Evolutionary conservation across 1,284 basidiomycete species (phyloP).

Genomic region (Papiliotrema flavescens): DNA sequence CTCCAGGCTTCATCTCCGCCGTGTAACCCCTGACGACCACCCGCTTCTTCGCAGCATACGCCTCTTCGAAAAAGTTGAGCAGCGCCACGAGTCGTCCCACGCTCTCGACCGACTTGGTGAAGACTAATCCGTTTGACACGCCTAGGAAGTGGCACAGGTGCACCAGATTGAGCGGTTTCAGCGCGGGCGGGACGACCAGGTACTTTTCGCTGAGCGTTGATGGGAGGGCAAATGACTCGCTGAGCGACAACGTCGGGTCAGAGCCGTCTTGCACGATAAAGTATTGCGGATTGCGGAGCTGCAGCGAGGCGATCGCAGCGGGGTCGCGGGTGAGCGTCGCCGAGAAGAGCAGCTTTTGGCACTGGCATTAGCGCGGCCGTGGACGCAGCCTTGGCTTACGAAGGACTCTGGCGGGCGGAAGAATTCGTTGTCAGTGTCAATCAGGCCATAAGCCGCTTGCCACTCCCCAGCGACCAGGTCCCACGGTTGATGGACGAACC

Average conservation of each 20-base stretch:
- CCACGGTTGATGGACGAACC: slow-evolving; percentile 25
- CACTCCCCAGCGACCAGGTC: slow-evolving; percentile 51
- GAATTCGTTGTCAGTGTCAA: slow-evolving; percentile 20
- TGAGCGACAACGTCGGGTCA: slow-evolving; percentile 42
- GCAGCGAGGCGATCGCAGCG: slow-evolving; percentile 78
- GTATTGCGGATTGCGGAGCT: slow-evolving; percentile 77
- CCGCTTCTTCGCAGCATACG: slow-evolving; percentile 43
- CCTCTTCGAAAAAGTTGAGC: slow-evolving; percentile 74
- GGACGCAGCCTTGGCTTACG: not conserved
- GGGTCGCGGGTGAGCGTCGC: slow-evolving; percentile 95
- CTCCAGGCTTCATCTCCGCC: slow-evolving; percentile 71
- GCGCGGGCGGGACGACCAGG: slow-evolving; percentile 69
- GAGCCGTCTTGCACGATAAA: slow-evolving; percentile 67
- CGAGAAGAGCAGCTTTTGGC: slow-evolving; percentile 95
- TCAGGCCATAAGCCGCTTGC: slow-evolving; percentile 42
- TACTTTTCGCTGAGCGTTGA: slow-evolving; percentile 75
- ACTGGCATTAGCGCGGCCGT: slow-evolving; percentile 48
- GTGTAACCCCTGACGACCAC: slow-evolving; percentile 71
- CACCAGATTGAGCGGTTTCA: slow-evolving; percentile 88
- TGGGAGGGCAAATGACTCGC: slow-evolving; percentile 76
- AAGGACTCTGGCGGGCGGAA: not conserved
- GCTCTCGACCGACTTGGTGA: slow-evolving; percentile 93
- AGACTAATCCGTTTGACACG: slow-evolving; percentile 65
- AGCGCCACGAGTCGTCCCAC: slow-evolving; percentile 77
- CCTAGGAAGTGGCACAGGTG: slow-evolving; percentile 64